Base-by-base conservation (phyloP, 2,329 filamentous ascomycete genomes). In the Graphium sp. region DNA sequence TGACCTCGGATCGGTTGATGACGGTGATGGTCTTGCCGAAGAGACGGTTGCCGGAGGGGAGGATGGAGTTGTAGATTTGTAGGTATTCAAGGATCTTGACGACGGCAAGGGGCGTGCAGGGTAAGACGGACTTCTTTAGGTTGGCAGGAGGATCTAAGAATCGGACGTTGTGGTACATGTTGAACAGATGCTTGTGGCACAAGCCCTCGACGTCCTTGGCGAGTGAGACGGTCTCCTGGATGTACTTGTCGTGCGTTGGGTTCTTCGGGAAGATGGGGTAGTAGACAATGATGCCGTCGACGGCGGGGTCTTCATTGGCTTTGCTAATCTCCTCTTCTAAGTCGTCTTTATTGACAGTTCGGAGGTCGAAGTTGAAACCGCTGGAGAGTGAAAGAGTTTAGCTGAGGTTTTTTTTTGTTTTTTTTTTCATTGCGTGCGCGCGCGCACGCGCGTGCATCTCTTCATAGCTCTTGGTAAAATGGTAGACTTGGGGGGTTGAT, bases 131-230 rank as follows among this genome's bases (percentile, higher is more conserved):
- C 60, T 98, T 95, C 51, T 82, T 80, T 33, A 60, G 63, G 50
- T 83, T 80, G 24, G 63, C 53, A 5, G 77, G 76, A 15, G 74
- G 60, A 53, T 98, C 89, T 32, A 98, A 65, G 60, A 85, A 95
- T 39, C 89, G 82, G 43, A 92, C 72, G 58, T 98, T 98, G 62
- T 94, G 81, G 58, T 95, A 98, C 85, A 98, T 94, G 66, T 98
- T 98, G 69, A 87, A 85, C 46, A 95, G 78, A 57, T 95, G 85
- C 47, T 75, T 76, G 55, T 94, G 87, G 42, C 78, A 83, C 33
- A 98, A 71, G 20, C 89, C 89, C 54, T 98, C 89, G 39, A 98
- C 87, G 45, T 98, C 89, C 55, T 98, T 95, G 51, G 68, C 58
- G 24, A 93, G 66, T 32, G 82, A 74, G 32, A 94, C 84, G 4